Percentiles rank a stretch among this genome's conserved stretches.
phyloP scores from a whole-genome alignment of 768 basidiomycete species.

The Hygrophorus pudorinus region DNA sequence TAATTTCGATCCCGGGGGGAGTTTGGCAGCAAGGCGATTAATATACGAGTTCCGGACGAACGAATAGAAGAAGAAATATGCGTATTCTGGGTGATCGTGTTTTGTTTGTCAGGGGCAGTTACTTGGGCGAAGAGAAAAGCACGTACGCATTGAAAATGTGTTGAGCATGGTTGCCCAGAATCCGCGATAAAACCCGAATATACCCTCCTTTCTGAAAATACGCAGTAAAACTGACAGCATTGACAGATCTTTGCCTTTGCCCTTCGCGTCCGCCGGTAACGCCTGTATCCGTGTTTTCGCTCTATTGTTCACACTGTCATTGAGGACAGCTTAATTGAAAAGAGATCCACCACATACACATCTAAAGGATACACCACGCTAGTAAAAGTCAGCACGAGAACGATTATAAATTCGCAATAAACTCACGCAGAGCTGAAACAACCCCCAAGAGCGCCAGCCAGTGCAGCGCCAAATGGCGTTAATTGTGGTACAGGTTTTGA shows the following conservation, averaged over 20 bases:
- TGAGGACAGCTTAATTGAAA: background rate
- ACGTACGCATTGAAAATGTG: constrained; percentile 93
- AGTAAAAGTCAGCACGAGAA: constrained; percentile 6
- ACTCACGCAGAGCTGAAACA: constrained; percentile 91
- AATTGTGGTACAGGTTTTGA: constrained; percentile 56
- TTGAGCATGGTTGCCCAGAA: constrained; percentile 97
- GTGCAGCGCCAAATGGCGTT: constrained; percentile 80
- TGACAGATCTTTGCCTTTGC: constrained; percentile 45
- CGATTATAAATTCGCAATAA: background rate
- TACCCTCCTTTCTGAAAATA: constrained; percentile 74
- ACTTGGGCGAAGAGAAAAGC: background rate
- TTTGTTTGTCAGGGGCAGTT: background rate
- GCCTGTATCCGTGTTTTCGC: constrained; percentile 96
- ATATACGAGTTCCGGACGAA: constrained; percentile 79
- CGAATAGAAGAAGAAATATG: constrained; percentile 99
- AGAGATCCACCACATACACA: constrained; percentile 44
- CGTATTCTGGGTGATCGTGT: constrained; percentile 62
- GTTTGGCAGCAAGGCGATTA: constrained; percentile 50
- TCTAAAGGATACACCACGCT: constrained; percentile 94
- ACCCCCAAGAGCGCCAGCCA: constrained; percentile 89
- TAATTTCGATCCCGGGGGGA: constrained; percentile 50
- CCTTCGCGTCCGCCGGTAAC: constrained; percentile 34
- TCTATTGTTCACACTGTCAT: constrained; percentile 27
- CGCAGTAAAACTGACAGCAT: constrained; percentile 56
- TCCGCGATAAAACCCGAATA: constrained; percentile 79